Conservation (phyloP, 306 rosid genomes). For the Luffa aegyptiaca region DNA sequence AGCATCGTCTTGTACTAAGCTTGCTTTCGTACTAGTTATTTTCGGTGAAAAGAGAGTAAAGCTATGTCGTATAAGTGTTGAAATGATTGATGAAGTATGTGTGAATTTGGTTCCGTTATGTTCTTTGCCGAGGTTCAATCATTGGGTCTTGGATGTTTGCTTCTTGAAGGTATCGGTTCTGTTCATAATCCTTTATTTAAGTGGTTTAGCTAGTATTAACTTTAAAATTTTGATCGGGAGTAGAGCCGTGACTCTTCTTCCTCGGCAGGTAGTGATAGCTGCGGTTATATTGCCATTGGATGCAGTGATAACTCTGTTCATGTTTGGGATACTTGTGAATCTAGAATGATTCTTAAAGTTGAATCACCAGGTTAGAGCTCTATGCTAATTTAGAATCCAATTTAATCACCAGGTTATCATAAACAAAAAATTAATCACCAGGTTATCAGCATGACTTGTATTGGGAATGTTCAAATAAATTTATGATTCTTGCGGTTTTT, state of each 20-base stretch:
- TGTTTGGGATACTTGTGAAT: conserved; percentile 61
- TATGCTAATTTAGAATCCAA: neutral
- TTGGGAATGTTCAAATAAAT: neutral
- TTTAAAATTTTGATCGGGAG: conserved; percentile 19
- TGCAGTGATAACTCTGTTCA: conserved; percentile 79
- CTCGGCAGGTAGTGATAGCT: conserved; percentile 17
- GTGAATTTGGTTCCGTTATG: conserved; percentile 27
- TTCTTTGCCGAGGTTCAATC: conserved; percentile 51
- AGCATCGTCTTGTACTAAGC: neutral
- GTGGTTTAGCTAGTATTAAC: neutral
- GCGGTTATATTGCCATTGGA: conserved; percentile 53
- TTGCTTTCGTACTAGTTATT: conserved; percentile 31
- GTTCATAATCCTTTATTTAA: neutral
- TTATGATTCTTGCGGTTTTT: neutral
- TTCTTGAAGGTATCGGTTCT: conserved; percentile 48
- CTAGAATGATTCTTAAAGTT: conserved; percentile 41
- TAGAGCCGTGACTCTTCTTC: conserved; percentile 27
- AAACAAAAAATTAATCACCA: conserved; percentile 30
- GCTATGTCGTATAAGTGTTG: conserved; percentile 35
- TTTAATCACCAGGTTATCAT: too few species aligned
- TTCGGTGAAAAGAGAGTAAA: conserved; percentile 76
- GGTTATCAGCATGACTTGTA: conserved; percentile 26
- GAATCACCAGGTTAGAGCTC: conserved; percentile 66
- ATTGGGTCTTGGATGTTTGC: conserved; percentile 86
- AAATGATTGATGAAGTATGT: conserved; percentile 10